Base-by-base conservation (phyloP, 2,329 filamentous ascomycete genomes). In the Hymenoscyphus repandus region DNA sequence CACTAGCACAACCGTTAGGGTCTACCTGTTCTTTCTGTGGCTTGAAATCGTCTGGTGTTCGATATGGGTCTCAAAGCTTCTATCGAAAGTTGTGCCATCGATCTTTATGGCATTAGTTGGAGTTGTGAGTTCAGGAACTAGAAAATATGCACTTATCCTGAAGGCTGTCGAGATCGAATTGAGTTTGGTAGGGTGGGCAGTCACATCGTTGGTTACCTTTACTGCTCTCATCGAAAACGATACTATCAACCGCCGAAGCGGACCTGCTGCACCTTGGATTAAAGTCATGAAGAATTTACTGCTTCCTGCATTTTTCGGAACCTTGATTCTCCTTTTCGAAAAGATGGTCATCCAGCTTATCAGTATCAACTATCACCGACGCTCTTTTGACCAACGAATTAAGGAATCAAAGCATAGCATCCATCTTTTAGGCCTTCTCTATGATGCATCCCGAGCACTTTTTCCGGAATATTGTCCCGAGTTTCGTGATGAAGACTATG, bases 391-490 rank as follows among this genome's bases (percentile, higher is more conserved):
- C 61, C 80, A 82, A 57, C 76, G 82, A 46, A 97, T 99, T 74
- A 88, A 89, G 68, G 85, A 90, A 38, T 96, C 90, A 20, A 97
- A 99, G 74, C 85, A 82, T 50, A 88, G 92, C 59, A 80, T 97
- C 43, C 79, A 82, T 64, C 79, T 97, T 2, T 75, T 99, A 2
- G 85, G 88, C 15, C 73, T 93, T 30, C 82, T 99, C 49, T 96
- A 95, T 68, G 91, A 97, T 58, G 90, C 91, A 17, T 96, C 92
- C 2, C 80, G 90, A 47, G 78, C 83, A 5, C 75, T 97, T 45
- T 99, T 97, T 64, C 93, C 93, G 22, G 86, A 90, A 70, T 96
- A 96, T 72, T 96, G 90, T 70, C 77, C 75, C 20, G 92, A 97
- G 62, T 97, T 99, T 62, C 76, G 79, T 15, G 88, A 96, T 20